Conservation (phyloP, 2,329 filamentous ascomycete species). For the Claviceps sp. region DNA sequence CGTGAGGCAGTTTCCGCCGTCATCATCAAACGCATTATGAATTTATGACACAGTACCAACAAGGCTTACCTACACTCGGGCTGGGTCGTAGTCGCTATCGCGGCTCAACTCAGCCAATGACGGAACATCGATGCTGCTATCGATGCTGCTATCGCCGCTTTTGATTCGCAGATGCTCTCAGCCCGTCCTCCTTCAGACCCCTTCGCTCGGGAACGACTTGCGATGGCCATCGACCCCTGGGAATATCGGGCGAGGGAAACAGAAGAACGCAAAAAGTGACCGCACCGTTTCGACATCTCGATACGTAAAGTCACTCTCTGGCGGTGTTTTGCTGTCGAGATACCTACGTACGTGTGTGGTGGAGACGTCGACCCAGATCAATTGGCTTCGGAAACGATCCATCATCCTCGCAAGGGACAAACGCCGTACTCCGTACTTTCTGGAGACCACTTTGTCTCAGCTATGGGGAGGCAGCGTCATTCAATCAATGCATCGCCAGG, state of each 20-base stretch:
- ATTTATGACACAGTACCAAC: conserved; percentile 3
- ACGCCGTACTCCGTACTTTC: neutral
- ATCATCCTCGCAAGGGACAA: neutral
- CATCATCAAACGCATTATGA: neutral
- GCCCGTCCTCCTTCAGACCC: neutral
- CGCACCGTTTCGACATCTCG: neutral
- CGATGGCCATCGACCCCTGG: neutral
- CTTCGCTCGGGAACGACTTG: neutral
- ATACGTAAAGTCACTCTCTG: neutral
- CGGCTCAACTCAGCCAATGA: neutral
- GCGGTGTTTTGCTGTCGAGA: neutral
- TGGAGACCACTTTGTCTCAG: neutral
- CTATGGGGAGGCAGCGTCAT: neutral
- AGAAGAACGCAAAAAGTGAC: neutral
- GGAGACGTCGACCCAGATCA: neutral
- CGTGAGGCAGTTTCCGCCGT: neutral
- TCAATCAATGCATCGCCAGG: neutral
- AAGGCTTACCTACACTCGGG: neutral
- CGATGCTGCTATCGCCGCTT: neutral
- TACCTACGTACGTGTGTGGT: neutral
- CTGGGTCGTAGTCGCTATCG: neutral
- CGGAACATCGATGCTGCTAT: neutral
- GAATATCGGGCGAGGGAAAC: neutral
- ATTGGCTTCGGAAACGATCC: neutral
- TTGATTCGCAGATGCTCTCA: neutral